phyloP scores from a whole-genome alignment of 768 basidiomycete species.

The Termitomyces sp. region DNA sequence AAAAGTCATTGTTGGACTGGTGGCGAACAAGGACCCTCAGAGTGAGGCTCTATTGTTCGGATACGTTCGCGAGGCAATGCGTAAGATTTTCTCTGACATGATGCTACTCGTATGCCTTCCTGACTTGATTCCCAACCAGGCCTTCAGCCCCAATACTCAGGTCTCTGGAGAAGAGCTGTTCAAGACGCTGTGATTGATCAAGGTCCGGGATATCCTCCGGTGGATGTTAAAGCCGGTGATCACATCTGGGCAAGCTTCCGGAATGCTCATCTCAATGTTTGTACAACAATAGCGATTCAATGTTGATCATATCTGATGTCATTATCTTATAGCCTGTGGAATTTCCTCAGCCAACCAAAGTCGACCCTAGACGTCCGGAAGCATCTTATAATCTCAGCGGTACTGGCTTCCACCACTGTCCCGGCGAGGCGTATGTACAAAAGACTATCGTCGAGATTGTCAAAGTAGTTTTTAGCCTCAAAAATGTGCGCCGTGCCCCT shows the following conservation, averaged over 20 bases:
- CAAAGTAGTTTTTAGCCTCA: conserved; percentile 37
- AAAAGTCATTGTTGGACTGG: conserved; percentile 30
- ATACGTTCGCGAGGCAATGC: conserved; percentile 48
- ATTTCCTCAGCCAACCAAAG: conserved; percentile 33
- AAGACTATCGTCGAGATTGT: conserved; percentile 37
- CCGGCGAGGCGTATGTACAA: conserved; percentile 29
- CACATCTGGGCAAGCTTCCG: conserved; percentile 33
- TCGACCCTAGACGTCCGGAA: conserved; percentile 33
- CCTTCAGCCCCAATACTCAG: conserved; percentile 34
- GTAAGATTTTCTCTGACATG: conserved; percentile 16
- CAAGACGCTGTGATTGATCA: conserved; percentile 28
- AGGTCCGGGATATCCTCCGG: conserved; percentile 25
- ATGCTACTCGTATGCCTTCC: neutral
- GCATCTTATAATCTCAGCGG: conserved; percentile 24
- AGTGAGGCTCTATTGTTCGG: conserved; percentile 34
- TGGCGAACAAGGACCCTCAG: conserved; percentile 22
- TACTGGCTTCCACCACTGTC: conserved; percentile 36
- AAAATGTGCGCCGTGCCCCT: conserved; percentile 40
- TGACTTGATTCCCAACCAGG: conserved; percentile 17
- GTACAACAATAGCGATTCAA: neutral
- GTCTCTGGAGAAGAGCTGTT: conserved; percentile 31
- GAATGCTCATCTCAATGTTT: conserved; percentile 39
- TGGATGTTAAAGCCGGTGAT: conserved; percentile 35
- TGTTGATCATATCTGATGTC: neutral
- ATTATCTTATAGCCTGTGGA: conserved; percentile 25